Conservation (phyloP, 2,329 filamentous ascomycete species). For the Apiospora koreana region DNA sequence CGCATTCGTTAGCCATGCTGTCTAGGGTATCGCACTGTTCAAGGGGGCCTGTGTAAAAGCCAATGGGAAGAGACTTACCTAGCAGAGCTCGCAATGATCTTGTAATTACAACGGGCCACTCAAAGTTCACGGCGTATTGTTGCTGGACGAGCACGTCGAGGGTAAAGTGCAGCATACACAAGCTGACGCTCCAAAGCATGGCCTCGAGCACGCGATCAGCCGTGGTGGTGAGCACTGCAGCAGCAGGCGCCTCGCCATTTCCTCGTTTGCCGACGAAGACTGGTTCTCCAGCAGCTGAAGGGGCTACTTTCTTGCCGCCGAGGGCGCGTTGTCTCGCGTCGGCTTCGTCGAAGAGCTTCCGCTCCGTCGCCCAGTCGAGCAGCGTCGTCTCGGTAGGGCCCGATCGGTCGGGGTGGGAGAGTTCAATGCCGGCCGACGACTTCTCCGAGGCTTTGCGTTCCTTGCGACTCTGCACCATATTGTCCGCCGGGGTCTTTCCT, state of each 20-base stretch:
- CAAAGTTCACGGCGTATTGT: conserved; percentile 71
- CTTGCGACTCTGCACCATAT: conserved; percentile 53
- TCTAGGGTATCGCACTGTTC: no score
- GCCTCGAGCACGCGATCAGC: conserved; percentile 57
- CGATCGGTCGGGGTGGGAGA: conserved; percentile 70
- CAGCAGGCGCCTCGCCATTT: conserved; percentile 17
- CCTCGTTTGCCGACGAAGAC: conserved; percentile 35
- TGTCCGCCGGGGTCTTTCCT: not conserved
- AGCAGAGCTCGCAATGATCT: conserved; percentile 55
- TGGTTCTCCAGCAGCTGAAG: conserved; percentile 32
- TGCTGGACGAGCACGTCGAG: conserved; percentile 78
- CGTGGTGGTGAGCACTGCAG: conserved; percentile 28
- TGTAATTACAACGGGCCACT: conserved; percentile 55
- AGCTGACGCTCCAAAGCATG: conserved; percentile 58
- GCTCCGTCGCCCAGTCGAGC: conserved; percentile 70
- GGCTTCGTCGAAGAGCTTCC: conserved; percentile 56
- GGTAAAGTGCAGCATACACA: conserved; percentile 75
- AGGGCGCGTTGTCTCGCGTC: conserved; percentile 38
- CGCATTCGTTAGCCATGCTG: conserved; percentile 13
- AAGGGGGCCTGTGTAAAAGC: no score
- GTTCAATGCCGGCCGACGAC: conserved; percentile 51
- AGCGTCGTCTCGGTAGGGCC: conserved; percentile 65
- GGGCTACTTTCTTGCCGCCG: conserved; percentile 11
- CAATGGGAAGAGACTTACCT: conserved; percentile 45
- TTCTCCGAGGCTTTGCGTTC: conserved; percentile 37